Conservation (phyloP, 208 protist species). For the Crithidia expoeki region DNA sequence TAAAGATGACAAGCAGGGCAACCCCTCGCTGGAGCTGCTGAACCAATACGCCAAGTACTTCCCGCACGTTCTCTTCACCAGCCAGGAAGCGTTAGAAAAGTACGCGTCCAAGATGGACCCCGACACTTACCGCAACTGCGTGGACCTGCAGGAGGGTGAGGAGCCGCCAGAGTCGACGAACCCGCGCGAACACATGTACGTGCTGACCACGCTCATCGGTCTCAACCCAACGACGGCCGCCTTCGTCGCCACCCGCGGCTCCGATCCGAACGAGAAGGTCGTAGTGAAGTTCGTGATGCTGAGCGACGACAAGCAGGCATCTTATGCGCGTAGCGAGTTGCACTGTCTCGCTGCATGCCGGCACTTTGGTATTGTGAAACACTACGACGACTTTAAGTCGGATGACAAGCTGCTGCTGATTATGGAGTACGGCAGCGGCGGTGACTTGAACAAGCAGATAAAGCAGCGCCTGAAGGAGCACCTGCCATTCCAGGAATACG, state of each 20-base stretch:
- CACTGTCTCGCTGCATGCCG: constrained; percentile 86
- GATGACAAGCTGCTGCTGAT: constrained; percentile 85
- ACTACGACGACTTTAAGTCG: constrained; percentile 84
- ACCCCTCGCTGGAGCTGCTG: constrained; percentile 52
- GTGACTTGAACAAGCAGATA: constrained; percentile 89
- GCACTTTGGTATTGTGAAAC: constrained; percentile 91
- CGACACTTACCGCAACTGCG: constrained; percentile 31
- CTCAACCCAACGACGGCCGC: constrained; percentile 85
- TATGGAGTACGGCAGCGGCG: constrained; percentile 91
- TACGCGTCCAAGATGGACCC: constrained; percentile 49
- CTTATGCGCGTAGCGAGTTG: constrained; percentile 84
- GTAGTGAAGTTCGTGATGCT: constrained; percentile 89
- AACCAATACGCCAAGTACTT: constrained; percentile 86
- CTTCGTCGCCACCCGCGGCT: constrained; percentile 80
- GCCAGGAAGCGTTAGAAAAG: constrained; percentile 68
- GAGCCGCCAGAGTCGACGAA: constrained; percentile 65
- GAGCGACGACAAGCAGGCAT: constrained; percentile 82
- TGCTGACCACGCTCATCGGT: constrained; percentile 75
- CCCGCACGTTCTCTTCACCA: constrained; percentile 78
- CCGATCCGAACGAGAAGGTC: constrained; percentile 64
- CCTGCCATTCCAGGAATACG: constrained; percentile 83
- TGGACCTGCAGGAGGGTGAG: constrained; percentile 68
- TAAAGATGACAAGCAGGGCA: constrained; percentile 37
- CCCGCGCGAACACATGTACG: constrained; percentile 84
- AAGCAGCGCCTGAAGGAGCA: constrained; percentile 77